A percentile compares a stretch with the other conserved stretches of the same genome.
phyloP scores from a whole-genome alignment of 192 early-diverging fungal species.

The Pecoramyces ruminantium region DNA sequence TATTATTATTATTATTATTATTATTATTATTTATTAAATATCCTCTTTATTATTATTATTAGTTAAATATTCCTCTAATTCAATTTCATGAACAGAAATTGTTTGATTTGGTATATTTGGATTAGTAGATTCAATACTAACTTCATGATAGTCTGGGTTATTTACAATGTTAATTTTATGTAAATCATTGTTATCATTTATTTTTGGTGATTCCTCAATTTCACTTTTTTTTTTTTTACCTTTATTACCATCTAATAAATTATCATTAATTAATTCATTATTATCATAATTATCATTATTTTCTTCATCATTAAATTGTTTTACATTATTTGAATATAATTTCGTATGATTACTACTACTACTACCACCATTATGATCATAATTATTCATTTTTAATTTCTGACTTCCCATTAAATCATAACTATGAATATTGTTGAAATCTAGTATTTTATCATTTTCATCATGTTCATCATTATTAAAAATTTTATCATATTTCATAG shows the following conservation, averaged over 20 bases:
- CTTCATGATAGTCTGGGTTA: neutral
- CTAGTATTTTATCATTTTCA: neutral
- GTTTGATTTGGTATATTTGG: neutral
- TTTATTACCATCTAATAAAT: neutral
- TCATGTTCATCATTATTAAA: no score
- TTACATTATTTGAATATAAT: neutral
- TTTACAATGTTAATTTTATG: neutral
- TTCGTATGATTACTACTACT: neutral
- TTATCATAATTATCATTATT: neutral
- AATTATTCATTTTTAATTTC: neutral
- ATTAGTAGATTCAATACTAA: neutral
- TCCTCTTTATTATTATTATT: neutral
- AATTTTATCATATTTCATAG: neutral
- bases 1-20: no score
- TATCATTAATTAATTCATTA: neutral
- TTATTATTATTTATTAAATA: no score
- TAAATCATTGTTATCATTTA: neutral
- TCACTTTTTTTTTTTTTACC: neutral
- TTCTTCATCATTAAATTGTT: neutral
- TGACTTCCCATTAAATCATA: neutral
- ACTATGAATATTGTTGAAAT: neutral
- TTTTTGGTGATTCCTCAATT: neutral
- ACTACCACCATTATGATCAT: no score
- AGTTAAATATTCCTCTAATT: neutral
- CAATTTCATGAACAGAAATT: no score